Conservation (phyloP, 2,329 filamentous ascomycete species). For the Ceratocystis albifundus region DNA sequence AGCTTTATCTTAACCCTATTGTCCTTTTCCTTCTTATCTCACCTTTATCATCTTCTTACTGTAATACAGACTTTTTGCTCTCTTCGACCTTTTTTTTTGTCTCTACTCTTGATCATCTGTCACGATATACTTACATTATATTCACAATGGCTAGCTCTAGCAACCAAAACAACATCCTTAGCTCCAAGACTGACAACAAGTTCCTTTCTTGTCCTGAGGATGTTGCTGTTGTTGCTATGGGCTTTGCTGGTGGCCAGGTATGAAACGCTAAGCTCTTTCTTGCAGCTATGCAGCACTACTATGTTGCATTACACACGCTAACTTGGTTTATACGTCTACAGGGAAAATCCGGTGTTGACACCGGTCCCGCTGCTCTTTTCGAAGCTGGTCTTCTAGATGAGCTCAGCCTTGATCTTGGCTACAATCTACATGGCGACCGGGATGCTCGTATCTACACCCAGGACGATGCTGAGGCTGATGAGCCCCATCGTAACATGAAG, state of each 20-base stretch:
- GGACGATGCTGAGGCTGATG: slow-evolving; percentile 58
- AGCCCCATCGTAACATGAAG: slow-evolving; percentile 85
- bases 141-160: slow-evolving; percentile 18
- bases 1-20: slow-evolving; percentile 4
- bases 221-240: slow-evolving; percentile 84
- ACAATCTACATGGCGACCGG: slow-evolving; percentile 75
- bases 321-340: slow-evolving; percentile 31
- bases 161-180: slow-evolving; percentile 39
- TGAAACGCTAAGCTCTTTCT: slow-evolving; percentile 25
- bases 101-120: neutral
- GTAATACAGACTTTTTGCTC: neutral
- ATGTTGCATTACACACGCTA: slow-evolving; percentile 16
- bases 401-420: slow-evolving; percentile 73
- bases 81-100: neutral
- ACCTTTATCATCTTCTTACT: neutral
- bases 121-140: neutral
- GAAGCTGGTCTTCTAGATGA: slow-evolving; percentile 75
- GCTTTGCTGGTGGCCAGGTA: slow-evolving; percentile 94
- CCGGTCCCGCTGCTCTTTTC: slow-evolving; percentile 78
- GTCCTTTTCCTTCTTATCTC: neutral
- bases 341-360: slow-evolving; percentile 87
- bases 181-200: slow-evolving; percentile 48
- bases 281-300: neutral
- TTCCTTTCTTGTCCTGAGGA: slow-evolving; percentile 72
- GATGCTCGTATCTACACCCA: slow-evolving; percentile 72